These are phyloP conservation scores for Pyrus bretschneideri DNA, from an alignment of 306 rosid genomes.

Conservation along the genomic window DNA sequence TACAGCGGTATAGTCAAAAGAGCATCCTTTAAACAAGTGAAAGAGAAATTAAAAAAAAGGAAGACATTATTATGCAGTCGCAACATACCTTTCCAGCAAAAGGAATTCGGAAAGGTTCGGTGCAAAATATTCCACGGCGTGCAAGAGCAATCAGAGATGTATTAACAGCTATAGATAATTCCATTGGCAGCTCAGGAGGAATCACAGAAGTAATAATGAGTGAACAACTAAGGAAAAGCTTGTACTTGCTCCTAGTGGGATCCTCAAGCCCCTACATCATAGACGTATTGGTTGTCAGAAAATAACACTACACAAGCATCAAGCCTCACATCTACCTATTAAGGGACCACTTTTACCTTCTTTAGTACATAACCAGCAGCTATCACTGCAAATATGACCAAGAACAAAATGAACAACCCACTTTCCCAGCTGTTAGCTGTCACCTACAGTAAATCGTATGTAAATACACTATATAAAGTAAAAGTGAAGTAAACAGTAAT, in stretches of 20 bases:
- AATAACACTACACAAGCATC: neutral
- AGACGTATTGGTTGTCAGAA: constrained; percentile 3
- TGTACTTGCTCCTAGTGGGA: constrained; percentile 98
- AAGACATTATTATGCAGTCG: neutral
- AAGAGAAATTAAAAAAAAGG: neutral
- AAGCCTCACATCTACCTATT: constrained; percentile 5
- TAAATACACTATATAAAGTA: neutral
- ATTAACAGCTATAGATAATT: constrained; percentile 96
- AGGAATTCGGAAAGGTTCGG: constrained; percentile 97
- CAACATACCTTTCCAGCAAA: constrained; percentile 94
- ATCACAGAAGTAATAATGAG: constrained; percentile 97
- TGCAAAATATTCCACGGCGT: constrained; percentile 89
- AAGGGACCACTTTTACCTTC: constrained; percentile 52
- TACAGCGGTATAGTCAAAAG: neutral
- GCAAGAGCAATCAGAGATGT: constrained; percentile 97
- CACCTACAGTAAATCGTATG: constrained; percentile 39
- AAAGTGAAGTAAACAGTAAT: neutral
- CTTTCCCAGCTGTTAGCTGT: constrained; percentile 99
- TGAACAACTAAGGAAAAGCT: constrained; percentile 92
- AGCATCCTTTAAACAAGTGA: neutral
- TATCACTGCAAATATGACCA: constrained; percentile 88
- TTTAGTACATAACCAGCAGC: constrained; percentile 96
- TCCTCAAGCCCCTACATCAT: constrained; percentile 85
- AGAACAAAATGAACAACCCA: constrained; percentile 85
- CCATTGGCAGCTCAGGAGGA: constrained; percentile 99